Evolutionary conservation across 306 rosid species (phyloP).

Genomic region (Cucurbita maxima): DNA sequence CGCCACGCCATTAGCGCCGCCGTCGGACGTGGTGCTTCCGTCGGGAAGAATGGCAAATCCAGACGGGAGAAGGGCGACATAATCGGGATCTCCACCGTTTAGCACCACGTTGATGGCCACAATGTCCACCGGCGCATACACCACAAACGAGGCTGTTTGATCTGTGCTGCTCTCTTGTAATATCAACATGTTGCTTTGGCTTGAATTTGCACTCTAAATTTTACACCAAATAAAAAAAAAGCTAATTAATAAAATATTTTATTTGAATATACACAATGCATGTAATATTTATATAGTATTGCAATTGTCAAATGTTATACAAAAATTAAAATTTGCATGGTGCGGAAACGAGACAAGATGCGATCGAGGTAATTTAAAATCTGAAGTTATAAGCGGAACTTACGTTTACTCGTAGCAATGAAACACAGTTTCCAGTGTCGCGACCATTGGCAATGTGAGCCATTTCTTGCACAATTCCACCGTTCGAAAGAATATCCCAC

Average conservation of each 20-base stretch:
- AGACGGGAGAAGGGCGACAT: constrained; percentile 89
- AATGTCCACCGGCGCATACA: constrained; percentile 87
- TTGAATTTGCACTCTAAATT: constrained; percentile 82
- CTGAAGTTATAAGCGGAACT: background rate
- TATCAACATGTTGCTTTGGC: constrained; percentile 92
- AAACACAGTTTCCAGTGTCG: constrained; percentile 77
- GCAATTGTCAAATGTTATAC: too few species aligned
- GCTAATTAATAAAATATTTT: background rate
- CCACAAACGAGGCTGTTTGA: constrained; percentile 59
- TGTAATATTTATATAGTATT: too few species aligned
- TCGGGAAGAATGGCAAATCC: constrained; percentile 93
- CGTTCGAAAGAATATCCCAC: constrained; percentile 99
- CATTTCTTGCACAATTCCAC: constrained; percentile 91
- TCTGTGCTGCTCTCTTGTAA: constrained; percentile 85
- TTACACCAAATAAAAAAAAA: background rate
- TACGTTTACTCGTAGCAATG: constrained; percentile 86
- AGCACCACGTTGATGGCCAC: constrained; percentile 86
- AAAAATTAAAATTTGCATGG: too few species aligned
- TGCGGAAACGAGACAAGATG: too few species aligned
- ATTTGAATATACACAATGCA: background rate
- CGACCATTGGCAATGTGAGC: constrained; percentile 94
- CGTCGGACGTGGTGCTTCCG: constrained; percentile 27
- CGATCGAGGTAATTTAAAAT: too few species aligned
- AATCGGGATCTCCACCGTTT: constrained; percentile 95
- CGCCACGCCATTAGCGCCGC: constrained; percentile 11